phyloP scores from a whole-genome alignment of 257 asterid genomes.

The Capsicum chinense region DNA sequence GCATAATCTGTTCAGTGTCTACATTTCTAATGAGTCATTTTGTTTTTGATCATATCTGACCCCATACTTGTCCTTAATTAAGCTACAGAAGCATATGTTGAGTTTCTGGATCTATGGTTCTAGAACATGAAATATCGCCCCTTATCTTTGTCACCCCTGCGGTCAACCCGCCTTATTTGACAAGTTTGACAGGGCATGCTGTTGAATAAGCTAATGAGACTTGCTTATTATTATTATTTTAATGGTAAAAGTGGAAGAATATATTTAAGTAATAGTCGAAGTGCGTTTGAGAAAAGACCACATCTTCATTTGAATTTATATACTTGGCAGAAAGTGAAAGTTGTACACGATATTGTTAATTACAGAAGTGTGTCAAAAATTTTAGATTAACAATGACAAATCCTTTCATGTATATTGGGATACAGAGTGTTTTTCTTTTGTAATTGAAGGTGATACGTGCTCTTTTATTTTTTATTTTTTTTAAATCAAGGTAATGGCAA shows the following conservation, averaged over 20 bases:
- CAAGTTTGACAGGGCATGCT: neutral
- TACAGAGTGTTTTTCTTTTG: neutral
- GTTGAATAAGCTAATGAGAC: neutral
- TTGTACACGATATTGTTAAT: neutral
- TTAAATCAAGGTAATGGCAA: neutral
- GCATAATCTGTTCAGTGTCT: neutral
- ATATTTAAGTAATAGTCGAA: neutral
- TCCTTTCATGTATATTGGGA: neutral
- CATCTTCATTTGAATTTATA: neutral
- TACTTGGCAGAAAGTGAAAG: neutral
- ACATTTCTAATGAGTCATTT: neutral
- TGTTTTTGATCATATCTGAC: neutral
- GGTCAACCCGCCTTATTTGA: neutral
- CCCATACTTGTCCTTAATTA: neutral
- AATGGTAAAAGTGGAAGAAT: neutral
- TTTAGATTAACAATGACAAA: neutral
- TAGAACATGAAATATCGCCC: neutral
- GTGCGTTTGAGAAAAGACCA: neutral
- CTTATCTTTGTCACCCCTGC: neutral
- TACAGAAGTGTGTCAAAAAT: neutral
- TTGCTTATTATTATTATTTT: neutral
- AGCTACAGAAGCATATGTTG: neutral
- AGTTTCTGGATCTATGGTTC: neutral
- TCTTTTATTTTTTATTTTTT: neutral
- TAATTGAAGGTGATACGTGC: neutral